These are phyloP conservation scores for Plantago elongata DNA, from an alignment of 257 asterid genomes.

Conservation along the genomic window DNA sequence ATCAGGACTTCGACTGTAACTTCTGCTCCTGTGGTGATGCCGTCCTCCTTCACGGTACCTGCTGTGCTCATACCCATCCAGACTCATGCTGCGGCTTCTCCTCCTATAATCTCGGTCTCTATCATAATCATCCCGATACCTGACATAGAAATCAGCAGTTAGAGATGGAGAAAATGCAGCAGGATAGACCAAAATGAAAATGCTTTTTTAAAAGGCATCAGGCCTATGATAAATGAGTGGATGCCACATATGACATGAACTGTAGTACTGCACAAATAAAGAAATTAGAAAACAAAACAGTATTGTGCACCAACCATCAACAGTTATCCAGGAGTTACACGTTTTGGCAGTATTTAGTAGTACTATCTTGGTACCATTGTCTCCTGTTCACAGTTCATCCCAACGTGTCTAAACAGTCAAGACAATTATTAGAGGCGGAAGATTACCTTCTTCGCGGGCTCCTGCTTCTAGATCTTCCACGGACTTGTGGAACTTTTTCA, in stretches of 20 bases:
- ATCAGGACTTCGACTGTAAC: constrained; percentile 30
- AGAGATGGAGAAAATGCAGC: neutral
- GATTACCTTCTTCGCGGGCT: constrained; percentile 29
- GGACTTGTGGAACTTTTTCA: constrained; percentile 17
- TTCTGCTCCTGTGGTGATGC: constrained; percentile 26
- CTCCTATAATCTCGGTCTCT: constrained; percentile 29
- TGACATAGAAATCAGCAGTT: constrained; percentile 8
- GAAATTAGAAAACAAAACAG: no score
- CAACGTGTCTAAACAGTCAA: no score
- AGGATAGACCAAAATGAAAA: neutral
- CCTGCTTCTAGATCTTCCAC: constrained; percentile 26
- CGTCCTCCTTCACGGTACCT: constrained; percentile 20
- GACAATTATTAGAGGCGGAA: no score
- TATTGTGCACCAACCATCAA: no score
- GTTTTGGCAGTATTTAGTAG: no score
- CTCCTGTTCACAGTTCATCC: no score
- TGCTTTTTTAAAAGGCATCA: no score
- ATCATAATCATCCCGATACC: constrained; percentile 30
- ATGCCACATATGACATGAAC: neutral
- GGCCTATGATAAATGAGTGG: neutral
- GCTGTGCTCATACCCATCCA: constrained; percentile 28
- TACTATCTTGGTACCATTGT: no score
- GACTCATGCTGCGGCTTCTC: constrained; percentile 29
- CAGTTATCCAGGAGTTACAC: no score
- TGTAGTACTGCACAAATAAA: no score